These are phyloP conservation scores for Dictyostelium intermedium DNA, from an alignment of 78 protist species.

Conservation along the genomic window DNA sequence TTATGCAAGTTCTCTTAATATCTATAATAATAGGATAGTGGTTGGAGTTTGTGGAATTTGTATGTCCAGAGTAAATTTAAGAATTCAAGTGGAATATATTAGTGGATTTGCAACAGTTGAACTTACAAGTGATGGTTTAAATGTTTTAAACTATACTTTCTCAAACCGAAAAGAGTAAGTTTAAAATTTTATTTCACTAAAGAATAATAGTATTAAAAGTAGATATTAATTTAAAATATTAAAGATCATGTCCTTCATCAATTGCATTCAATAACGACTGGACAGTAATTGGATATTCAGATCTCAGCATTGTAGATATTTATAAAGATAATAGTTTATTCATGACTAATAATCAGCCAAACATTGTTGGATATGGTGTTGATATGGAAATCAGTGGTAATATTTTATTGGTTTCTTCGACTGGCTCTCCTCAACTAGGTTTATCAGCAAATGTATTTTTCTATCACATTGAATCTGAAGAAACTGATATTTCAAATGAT, in stretches of 20 bases:
- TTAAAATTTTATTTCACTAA: too few species aligned
- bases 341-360: not conserved
- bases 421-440: not conserved
- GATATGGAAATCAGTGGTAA: not conserved
- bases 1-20: not conserved
- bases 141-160: not conserved
- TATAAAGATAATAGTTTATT: not conserved
- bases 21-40: not conserved
- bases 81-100: constrained; percentile 4
- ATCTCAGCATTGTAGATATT: constrained; percentile 2
- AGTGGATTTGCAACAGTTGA: constrained; percentile 21
- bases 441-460: not conserved
- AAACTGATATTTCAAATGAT: too few species aligned
- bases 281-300: constrained; percentile 28
- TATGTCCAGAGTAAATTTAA: not conserved
- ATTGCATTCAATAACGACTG: constrained; percentile 15
- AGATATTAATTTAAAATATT: not conserved
- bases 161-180: not conserved
- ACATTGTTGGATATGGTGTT: constrained; percentile 10
- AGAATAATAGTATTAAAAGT: too few species aligned
- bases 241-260: constrained; percentile 51
- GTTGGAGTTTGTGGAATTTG: constrained; percentile 35
- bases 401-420: constrained; percentile 13
- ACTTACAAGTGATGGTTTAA: not conserved
- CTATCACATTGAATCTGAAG: too few species aligned